Evolutionary conservation across 1,139 yeast species (phyloP), one percentile per base, ranked within the genome.

Genomic region (Pneumocystis murina): DNA sequence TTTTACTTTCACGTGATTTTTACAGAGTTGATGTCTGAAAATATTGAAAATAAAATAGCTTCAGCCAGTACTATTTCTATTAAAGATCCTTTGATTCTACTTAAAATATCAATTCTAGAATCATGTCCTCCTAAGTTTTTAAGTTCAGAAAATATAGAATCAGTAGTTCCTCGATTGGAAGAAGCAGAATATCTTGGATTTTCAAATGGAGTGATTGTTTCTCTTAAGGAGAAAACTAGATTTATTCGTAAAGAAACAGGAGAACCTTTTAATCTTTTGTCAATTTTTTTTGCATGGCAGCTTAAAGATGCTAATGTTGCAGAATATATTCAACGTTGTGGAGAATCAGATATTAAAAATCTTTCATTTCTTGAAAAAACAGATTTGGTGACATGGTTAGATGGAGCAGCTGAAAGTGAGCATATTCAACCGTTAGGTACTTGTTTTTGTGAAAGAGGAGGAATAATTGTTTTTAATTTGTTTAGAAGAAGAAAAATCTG

Each of bases 331-430:
- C 81, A 84, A 33, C 84, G 82, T 62, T 87, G 96, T 69, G 84
- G 84, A 68, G 82, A 81, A 63, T 76, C 80, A 62, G 81, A 82
- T 3, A 79, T 91, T 57, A 78, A 83, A 3, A 88, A 88, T 68
- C 82, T 94, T 73, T 84, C 89, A 67, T 91, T 92, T 72, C 76
- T 88, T 73, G 95, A 89, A 69, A 85, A 95, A 74, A 85, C 91
- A 3, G 96, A 91, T 71, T 79, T 66, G 12, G 35, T 64, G 14
- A 59, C 63, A 16, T 65, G 59, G 57, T 17, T 65, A n/a, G 59
- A 59, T 35, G 66, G 66, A 24, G 64, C 66, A n/a, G 43, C 66
- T 16, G 57, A 59, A 5, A 62, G 65, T 24, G 64, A 63, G 28
- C 62, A 63, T 43, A n/a, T 62, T 28, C 24, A 35, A n/a, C 55